These are phyloP conservation scores for Leccinum disarticulatum DNA, from an alignment of 768 basidiomycete genomes.

Conservation along the genomic window DNA sequence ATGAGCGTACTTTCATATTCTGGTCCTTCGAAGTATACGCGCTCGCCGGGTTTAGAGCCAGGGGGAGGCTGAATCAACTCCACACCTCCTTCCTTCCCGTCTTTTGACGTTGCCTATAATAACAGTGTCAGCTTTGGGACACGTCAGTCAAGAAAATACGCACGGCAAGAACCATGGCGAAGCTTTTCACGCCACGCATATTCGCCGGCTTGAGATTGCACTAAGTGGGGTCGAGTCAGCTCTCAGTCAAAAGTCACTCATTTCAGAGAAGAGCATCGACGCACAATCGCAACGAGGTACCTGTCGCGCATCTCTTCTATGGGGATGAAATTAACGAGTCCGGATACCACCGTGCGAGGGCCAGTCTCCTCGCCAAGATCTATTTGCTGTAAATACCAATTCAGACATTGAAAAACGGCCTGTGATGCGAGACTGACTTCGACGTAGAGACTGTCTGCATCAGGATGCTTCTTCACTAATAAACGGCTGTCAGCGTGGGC, in stretches of 20 bases:
- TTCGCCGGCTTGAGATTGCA: conserved; percentile 94
- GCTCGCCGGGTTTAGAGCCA: conserved; percentile 85
- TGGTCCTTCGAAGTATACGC: conserved; percentile 91
- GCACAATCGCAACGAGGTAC: conserved; percentile 79
- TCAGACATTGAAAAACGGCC: not conserved
- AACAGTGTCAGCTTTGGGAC: conserved; percentile 1
- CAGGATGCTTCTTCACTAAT: conserved; percentile 91
- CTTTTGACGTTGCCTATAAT: conserved; percentile 81
- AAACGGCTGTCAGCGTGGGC: conserved; percentile 6
- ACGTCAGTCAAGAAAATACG: conserved; percentile 21
- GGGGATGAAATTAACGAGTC: conserved; percentile 93
- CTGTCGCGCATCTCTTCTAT: conserved; percentile 91
- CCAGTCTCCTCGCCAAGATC: conserved; percentile 94
- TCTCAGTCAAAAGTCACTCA: not conserved
- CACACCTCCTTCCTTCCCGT: conserved; percentile 85
- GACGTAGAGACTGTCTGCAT: conserved; percentile 96
- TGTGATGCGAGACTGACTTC: conserved; percentile 52
- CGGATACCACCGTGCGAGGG: conserved; percentile 94
- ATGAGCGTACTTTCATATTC: conserved; percentile 71
- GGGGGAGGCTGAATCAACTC: conserved; percentile 89
- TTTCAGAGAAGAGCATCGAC: conserved; percentile 19
- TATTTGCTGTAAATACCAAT: conserved; percentile 65
- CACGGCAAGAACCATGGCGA: conserved; percentile 96
- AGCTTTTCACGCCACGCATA: conserved; percentile 98
- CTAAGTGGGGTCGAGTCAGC: conserved; percentile 34